Evolutionary conservation across 179 eudicot species (phyloP), one percentile per base, ranked within the genome.

Genomic region (Carnegiea gigantea): DNA sequence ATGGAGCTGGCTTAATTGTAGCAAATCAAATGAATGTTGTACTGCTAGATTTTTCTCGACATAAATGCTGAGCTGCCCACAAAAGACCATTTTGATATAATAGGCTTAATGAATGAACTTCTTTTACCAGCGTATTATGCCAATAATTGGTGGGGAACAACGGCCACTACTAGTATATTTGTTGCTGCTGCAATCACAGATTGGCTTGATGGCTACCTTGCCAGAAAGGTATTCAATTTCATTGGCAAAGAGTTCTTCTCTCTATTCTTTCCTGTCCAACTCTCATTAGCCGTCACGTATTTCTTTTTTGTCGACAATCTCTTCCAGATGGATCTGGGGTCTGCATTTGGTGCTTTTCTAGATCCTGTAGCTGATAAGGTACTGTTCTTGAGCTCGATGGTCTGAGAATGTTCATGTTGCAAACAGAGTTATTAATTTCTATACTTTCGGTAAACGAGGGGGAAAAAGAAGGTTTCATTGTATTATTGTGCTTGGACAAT

Each of bases 311-410:
- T 75, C 49, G 40, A 51, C 23, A 10, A 77, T 83, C 70, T 59
- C 77, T 85, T 82, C 79, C 92, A 96, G 99, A 92, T 96, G 99
- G 87, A 84, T 49, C 87, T 89, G 78, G 93, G 93, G 51, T 90
- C 94, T 83, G 93, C 91, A 26, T 96, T 96, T 91, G 99, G 99
- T 80, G 99, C 99, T 54, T 96, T 96, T 87, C 84, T 96, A 78
- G 99, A 96, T 91, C 99, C 99, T n/a, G 99, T 96, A 76, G 99
- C 99, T 84, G 99, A 96, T 86, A 96, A 96, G 97, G 99, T 94
- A 75, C 70, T 53, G 70, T 38, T 68, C 44, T 77, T 43, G 64
- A 60, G 21, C 59, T 74, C 46, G 44, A 40, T 40, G 44, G 6
- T 40, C 44, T 40, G 44, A 40, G 36, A 51, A 51, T 51, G 43